These are phyloP conservation scores for Lenzites betulinus DNA, from an alignment of 768 basidiomycete species.

Conservation along the genomic window DNA sequence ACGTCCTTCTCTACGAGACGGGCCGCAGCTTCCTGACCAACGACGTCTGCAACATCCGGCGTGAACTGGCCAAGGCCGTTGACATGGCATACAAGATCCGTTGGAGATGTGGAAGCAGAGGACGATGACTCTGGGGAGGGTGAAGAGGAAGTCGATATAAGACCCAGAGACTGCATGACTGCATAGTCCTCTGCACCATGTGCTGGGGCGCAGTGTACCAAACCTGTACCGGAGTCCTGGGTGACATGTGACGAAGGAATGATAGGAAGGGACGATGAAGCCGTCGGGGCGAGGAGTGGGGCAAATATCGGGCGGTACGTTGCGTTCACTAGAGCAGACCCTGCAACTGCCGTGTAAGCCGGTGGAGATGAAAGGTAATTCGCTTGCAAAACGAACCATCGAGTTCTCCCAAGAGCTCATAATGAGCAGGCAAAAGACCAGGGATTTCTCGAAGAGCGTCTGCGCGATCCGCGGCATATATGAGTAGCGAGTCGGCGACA, in stretches of 20 bases:
- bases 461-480: slow-evolving; percentile 57
- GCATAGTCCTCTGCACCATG: slow-evolving; percentile 94
- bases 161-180: slow-evolving; percentile 60
- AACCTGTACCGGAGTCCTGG: slow-evolving; percentile 85
- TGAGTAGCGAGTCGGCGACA: slow-evolving; percentile 31
- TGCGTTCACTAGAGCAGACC: slow-evolving; percentile 59
- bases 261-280: slow-evolving; percentile 41
- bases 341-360: slow-evolving; percentile 14
- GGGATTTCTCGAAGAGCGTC: slow-evolving; percentile 31
- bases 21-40: slow-evolving; percentile 49
- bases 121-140: neutral
- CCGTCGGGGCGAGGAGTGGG: slow-evolving; percentile 7
- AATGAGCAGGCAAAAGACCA: neutral
- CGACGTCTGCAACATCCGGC: slow-evolving; percentile 53
- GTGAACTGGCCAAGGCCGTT: slow-evolving; percentile 76
- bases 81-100: slow-evolving; percentile 77
- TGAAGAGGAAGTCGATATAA: slow-evolving; percentile 38
- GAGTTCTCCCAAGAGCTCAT: slow-evolving; percentile 35
- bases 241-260: slow-evolving; percentile 80
- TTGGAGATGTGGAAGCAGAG: slow-evolving; percentile 18
- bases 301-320: slow-evolving; percentile 65
- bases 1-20: slow-evolving; percentile 70
- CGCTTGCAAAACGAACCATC: slow-evolving; percentile 34
- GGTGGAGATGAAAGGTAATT: neutral
- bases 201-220: slow-evolving; percentile 94